A percentile compares a stretch with the other conserved stretches of the same genome.
Conservation (phyloP, 164 flowering plant species). For the Cinnamomum chago region DNA sequence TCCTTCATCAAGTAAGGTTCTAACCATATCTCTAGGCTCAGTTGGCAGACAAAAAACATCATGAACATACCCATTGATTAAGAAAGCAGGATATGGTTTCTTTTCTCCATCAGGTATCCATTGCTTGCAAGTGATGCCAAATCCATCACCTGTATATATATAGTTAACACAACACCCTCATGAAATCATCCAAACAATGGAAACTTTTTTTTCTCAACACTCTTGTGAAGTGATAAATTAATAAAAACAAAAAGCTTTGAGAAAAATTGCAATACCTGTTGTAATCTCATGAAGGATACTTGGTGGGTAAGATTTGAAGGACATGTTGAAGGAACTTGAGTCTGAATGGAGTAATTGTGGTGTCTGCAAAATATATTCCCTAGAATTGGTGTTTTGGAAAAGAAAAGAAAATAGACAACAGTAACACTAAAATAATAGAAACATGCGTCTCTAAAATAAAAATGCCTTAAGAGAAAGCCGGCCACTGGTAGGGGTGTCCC, state of each 20-base stretch:
- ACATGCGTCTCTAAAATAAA: slow-evolving; percentile 21
- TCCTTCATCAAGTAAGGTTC: slow-evolving; percentile 46
- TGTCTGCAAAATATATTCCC: slow-evolving; percentile 39
- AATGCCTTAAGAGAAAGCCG: no score
- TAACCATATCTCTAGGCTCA: slow-evolving; percentile 51
- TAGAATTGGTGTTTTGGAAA: slow-evolving; percentile 24
- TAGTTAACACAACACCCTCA: slow-evolving; percentile 2
- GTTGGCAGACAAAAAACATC: slow-evolving; percentile 59
- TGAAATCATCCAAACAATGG: no score
- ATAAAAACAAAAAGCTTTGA: no score
- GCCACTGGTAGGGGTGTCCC: no score
- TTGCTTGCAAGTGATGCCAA: slow-evolving; percentile 41
- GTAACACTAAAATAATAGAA: slow-evolving; percentile 26
- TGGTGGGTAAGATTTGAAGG: slow-evolving; percentile 29
- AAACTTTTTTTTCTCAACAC: no score
- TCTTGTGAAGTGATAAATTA: no score
- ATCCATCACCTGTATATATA: slow-evolving; percentile 38
- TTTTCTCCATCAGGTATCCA: slow-evolving; percentile 19
- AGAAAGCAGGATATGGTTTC: slow-evolving; percentile 38
- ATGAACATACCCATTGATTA: slow-evolving; percentile 46
- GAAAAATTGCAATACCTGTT: slow-evolving; percentile 33
- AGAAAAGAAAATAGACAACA: slow-evolving; percentile 31
- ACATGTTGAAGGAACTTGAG: slow-evolving; percentile 8
- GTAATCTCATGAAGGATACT: slow-evolving; percentile 32
- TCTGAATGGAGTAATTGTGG: slow-evolving; percentile 27